Conservation (phyloP, 2,329 filamentous ascomycete species). For the Metarhizium robertsii region DNA sequence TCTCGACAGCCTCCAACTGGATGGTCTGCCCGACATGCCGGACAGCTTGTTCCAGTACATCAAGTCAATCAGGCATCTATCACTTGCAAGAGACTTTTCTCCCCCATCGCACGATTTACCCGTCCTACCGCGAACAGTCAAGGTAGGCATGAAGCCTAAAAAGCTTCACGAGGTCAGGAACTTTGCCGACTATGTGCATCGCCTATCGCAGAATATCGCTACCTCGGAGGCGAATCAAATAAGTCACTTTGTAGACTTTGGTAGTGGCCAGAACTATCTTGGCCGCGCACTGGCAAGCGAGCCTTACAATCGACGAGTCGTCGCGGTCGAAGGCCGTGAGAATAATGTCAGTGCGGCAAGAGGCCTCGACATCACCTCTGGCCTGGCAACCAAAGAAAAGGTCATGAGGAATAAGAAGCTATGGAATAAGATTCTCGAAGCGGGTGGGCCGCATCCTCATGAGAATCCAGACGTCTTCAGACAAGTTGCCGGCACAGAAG, state of each 20-base stretch:
- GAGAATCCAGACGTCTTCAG: conserved; percentile 31
- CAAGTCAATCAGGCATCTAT: conserved; percentile 57
- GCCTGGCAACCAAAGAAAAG: conserved; percentile 61
- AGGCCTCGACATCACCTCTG: conserved; percentile 74
- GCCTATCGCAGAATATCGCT: conserved; percentile 48
- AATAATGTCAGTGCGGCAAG: conserved; percentile 81
- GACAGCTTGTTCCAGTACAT: conserved; percentile 63
- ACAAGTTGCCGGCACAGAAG: conserved; percentile 23
- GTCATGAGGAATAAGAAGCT: conserved; percentile 78
- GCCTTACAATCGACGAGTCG: conserved; percentile 77
- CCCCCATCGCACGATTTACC: conserved; percentile 33
- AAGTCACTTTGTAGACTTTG: conserved; percentile 89
- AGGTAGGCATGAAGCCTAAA: conserved; percentile 90
- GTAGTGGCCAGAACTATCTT: conserved; percentile 93
- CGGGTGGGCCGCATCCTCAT: conserved; percentile 18
- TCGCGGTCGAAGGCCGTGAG: conserved; percentile 82
- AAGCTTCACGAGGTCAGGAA: conserved; percentile 90
- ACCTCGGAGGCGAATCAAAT: conserved; percentile 44
- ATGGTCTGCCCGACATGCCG: conserved; percentile 29
- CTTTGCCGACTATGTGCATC: conserved; percentile 77
- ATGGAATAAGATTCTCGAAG: conserved; percentile 45
- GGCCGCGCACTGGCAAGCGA: conserved; percentile 76
- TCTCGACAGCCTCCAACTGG: conserved; percentile 31
- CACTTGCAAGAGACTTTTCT: conserved; percentile 53
- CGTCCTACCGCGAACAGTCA: conserved; percentile 59